A percentile compares a stretch with the other conserved stretches of the same genome.
Conservation (phyloP, 2,329 filamentous ascomycete genomes). For the Ceratocystis smalleyi region DNA sequence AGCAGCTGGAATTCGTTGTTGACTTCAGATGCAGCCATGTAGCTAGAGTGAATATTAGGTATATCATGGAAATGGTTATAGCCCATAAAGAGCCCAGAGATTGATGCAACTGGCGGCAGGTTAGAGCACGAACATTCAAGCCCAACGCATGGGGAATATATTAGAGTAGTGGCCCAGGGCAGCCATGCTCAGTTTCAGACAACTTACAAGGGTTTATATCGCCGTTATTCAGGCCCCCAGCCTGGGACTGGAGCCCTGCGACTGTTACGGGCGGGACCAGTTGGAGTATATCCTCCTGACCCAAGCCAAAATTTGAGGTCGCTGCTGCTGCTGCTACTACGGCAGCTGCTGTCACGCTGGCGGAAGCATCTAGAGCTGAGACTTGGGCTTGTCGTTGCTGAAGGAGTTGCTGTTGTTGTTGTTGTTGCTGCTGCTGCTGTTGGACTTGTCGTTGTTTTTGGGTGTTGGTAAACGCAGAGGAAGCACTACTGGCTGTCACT, state of each 20-base stretch:
- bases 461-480: background rate
- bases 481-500: background rate
- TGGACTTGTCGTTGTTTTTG: slow-evolving; percentile 23
- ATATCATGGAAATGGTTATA: slow-evolving; percentile 86
- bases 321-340: slow-evolving; percentile 2
- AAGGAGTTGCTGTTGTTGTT: slow-evolving; percentile 22
- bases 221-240: slow-evolving; percentile 31
- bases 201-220: slow-evolving; percentile 62
- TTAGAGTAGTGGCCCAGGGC: background rate
- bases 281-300: slow-evolving; percentile 41
- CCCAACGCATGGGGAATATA: background rate
- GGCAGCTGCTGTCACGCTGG: slow-evolving; percentile 18
- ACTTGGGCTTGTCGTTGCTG: slow-evolving; percentile 18
- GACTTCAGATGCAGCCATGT: slow-evolving; percentile 85
- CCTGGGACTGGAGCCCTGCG: slow-evolving; percentile 43
- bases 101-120: slow-evolving; percentile 2
- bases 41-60: slow-evolving; percentile 83
- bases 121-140: background rate
- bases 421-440: slow-evolving; percentile 21
- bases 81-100: slow-evolving; percentile 37
- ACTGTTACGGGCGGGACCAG: slow-evolving; percentile 57
- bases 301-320: slow-evolving; percentile 25
- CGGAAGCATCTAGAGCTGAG: slow-evolving; percentile 4
- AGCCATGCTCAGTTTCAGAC: background rate
- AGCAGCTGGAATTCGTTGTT: slow-evolving; percentile 93